A percentile compares a stretch with the other conserved stretches of the same genome.
Conservation (phyloP, 129 eudicot genomes). For the Logfia minima region DNA sequence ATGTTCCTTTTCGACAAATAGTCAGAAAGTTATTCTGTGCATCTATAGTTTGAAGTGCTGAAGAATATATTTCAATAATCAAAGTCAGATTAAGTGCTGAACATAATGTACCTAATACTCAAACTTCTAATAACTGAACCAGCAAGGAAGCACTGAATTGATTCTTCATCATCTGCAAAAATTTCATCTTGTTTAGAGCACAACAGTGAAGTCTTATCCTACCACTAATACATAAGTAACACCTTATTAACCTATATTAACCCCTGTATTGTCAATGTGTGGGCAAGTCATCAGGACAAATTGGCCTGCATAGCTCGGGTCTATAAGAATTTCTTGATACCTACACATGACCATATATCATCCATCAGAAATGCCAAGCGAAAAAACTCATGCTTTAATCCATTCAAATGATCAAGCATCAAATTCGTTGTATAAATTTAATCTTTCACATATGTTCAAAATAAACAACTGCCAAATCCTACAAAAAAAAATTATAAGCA, state of each 20-base stretch:
- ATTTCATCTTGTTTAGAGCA: constrained; percentile 9
- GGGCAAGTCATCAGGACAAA: constrained; percentile 96
- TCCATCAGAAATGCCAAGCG: not conserved
- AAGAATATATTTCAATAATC: constrained; percentile 11
- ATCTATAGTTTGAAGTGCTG: constrained; percentile 94
- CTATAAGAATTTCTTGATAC: constrained; percentile 97
- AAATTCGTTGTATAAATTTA: not conserved
- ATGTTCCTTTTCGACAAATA: constrained; percentile 89
- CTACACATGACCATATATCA: constrained; percentile 35
- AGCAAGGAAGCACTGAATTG: constrained; percentile 78
- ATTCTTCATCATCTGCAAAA: constrained; percentile 89
- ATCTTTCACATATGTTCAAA: not conserved
- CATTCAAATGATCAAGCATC: not conserved
- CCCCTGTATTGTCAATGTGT: constrained; percentile 95
- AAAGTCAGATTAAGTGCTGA: not conserved
- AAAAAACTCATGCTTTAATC: not conserved
- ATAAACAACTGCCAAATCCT: not conserved
- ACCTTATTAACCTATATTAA: constrained; percentile 72
- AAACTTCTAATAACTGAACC: constrained; percentile 90
- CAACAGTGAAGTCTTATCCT: not conserved
- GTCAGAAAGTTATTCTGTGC: constrained; percentile 72
- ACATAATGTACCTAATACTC: constrained; percentile 69
- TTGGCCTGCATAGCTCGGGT: constrained; percentile 99
- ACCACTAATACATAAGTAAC: constrained; percentile 7
- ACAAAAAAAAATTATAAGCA: not conserved